Evolutionary conservation across 1,139 yeast species (phyloP), one percentile per base, ranked within the genome.

Genomic region (Blastobotrys illinoisensis): DNA sequence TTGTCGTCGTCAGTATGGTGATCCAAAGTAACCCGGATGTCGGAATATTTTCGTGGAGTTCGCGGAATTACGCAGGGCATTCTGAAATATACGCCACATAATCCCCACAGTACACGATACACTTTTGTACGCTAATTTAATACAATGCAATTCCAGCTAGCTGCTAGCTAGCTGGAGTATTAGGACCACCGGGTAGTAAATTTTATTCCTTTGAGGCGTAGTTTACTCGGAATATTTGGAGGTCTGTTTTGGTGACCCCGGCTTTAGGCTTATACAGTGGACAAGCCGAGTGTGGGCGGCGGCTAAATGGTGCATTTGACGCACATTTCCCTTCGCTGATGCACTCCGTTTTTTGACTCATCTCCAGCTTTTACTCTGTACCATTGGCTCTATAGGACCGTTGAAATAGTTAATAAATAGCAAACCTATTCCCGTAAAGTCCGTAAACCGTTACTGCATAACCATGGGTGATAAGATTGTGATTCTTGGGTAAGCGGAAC

Each of bases 401-500:
- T n/a, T 32, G 16, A n/a, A 3, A 11, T 32, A 32, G 40, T n/a
- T n/a, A 32, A 32, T 32, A 32, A 32, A 32, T 32, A 32, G 4
- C 40, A 32, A 16, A 32, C 40, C 1, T 7, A 32, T 32, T 32
- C n/a, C n/a, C n/a, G n/a, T n/a, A n/a, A n/a, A 13, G 16, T 32
- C 40, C 11, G 13, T 26, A 26, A 11, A 5, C 11, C 32, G 6
- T 5, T 26, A 44, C n/a, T 46, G 28, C 49, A 5, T 51, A 40
- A 44, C 32, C 44, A 65, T 65, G 68, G 64, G 67, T 28, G 62
- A 64, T 32, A 52, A 61, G 46, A 63, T 64, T 51, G 68, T 65
- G 9, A 62, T 65, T 54, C 54, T 65, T 18, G 68, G 68, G 65
- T 63, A 54, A 44, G 67, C 46, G 2, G 44, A 9, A n/a, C 45